Evolutionary conservation across 352 stramenopile species (phyloP), one percentile per base, ranked within the genome.

Genomic region (Phytophthora rubi): DNA sequence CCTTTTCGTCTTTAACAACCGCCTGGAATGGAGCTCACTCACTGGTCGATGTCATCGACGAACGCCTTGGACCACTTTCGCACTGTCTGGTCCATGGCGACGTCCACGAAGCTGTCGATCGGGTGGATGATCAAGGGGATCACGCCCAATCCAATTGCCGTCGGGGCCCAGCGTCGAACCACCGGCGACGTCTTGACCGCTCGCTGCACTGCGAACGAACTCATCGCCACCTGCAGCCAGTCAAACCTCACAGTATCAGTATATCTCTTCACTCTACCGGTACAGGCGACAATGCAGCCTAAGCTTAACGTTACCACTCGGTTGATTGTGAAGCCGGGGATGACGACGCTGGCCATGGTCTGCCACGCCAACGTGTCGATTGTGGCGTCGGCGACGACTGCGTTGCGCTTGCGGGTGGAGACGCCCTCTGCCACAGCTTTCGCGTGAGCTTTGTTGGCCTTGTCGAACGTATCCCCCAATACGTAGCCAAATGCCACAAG

Each of bases 121-220:
- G 91, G 91, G 66, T 94, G 84, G 61, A 97, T 87, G 66, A 97
- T 97, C 48, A 97, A 73, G 2, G 90, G 89, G 61, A 97, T 97
- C 13, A 91, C 78, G 6, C 77, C 79, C 18, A 97, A 69, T 1
- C 91, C 89, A 32, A 93, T 74, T 10, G 79, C 85, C n/a, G 89
- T 97, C 13, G 89, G 87, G 2, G 82, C 70, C 82, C 82, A 94
- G 21, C 80, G 75, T 23, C 72, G 72, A 39, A 89, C 42, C 55
- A 89, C 56, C 3, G 78, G 83, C 26, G 72, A 88, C 55, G 74
- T 78, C 64, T 82, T 77, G 4, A 70, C 55, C 12, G 65, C 75
- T n/a, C 71, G 73, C 30, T 89, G 61, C 18, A 77, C 74, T 18
- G 77, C 65, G 16, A 67, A 53, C 2, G 69, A 70, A 55, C 71